Evolutionary conservation across 139 green algal species (phyloP).

Genomic region (Chlorella sp.): DNA sequence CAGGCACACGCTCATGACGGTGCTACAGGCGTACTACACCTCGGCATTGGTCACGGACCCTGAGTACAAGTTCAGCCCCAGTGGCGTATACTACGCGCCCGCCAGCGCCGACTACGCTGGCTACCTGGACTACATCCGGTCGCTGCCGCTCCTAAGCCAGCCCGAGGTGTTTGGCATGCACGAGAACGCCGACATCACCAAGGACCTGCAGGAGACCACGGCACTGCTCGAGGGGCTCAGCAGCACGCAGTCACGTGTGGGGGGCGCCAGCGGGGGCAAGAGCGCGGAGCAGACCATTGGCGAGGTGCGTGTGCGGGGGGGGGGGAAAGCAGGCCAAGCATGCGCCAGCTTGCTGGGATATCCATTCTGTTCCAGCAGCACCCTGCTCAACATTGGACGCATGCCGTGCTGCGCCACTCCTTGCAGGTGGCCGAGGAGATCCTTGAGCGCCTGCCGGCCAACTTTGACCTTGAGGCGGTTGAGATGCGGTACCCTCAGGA

Average conservation of each 20-base stretch:
- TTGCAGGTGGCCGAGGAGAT: constrained; percentile 41
- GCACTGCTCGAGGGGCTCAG: constrained; percentile 44
- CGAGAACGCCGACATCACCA: constrained; percentile 71
- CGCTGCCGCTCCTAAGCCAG: constrained; percentile 46
- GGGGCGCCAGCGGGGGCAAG: constrained; percentile 18
- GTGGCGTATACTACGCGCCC: constrained; percentile 50
- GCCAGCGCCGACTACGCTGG: background rate
- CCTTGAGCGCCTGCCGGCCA: constrained; percentile 44
- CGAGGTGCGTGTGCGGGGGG: no score
- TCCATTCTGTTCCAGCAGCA: background rate
- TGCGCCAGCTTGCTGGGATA: background rate
- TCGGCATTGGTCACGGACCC: constrained; percentile 1
- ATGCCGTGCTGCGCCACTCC: background rate
- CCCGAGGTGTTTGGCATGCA: constrained; percentile 73
- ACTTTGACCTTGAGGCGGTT: constrained; percentile 65
- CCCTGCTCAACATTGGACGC: background rate
- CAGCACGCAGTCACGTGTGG: constrained; percentile 31
- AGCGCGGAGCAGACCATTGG: constrained; percentile 24
- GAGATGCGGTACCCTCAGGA: constrained; percentile 53
- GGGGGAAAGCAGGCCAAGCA: no score
- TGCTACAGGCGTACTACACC: constrained; percentile 64
- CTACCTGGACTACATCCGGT: constrained; percentile 68
- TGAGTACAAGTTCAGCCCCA: constrained; percentile 32
- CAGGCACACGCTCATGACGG: constrained; percentile 64
- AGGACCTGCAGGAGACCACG: constrained; percentile 48